Evolutionary conservation across 441 rosid genomes (phyloP), one percentile per base, ranked within the genome.

Genomic region (Kokia cookei): DNA sequence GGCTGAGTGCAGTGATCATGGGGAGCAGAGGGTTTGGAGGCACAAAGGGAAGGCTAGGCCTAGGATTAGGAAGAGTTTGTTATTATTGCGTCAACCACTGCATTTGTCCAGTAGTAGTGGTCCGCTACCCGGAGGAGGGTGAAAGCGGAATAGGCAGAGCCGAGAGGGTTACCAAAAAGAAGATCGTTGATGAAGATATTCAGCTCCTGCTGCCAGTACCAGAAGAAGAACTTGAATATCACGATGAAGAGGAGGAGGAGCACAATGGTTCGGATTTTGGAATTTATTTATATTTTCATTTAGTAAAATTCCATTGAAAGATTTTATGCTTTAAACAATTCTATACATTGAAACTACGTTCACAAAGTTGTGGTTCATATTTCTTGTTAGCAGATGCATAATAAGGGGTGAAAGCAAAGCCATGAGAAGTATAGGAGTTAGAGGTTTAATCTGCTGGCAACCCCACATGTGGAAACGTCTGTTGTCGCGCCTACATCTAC

Each of bases 1-100:
- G 81, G 2, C 75, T 89, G 5, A 78, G 89, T 43, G 89, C 90
- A 0, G 86, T 89, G 63, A 82, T 90, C 9, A 88, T 90, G 92
- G 94, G 94, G 15, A 88, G 94, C 77, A 65, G 89, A 50, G 94
- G 94, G 5, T 83, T 85, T 24, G 94, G 90, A 0, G 94, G 88
- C 0, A 77, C 77, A 72, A 83, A 78, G 78, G 94, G 89, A 51
- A 84, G 84, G 76, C 83, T 89, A 3, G 53, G 53, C 53, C 84
- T 88, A 5, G 92, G 94, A n/a, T 83, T 88, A 5, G 92, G 94
- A 19, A 86, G 89, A 37, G 91, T 90, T 1, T 88, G 88, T 45
- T 90, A 89, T 53, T 86, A 89, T 32, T 88, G 91, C 48, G 94
- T 89, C 55, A 84, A 83, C 8, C 90, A 89, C 71, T 89, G 91